Conservation (phyloP, 2,329 filamentous ascomycete species). For the Fusarium sp. region DNA sequence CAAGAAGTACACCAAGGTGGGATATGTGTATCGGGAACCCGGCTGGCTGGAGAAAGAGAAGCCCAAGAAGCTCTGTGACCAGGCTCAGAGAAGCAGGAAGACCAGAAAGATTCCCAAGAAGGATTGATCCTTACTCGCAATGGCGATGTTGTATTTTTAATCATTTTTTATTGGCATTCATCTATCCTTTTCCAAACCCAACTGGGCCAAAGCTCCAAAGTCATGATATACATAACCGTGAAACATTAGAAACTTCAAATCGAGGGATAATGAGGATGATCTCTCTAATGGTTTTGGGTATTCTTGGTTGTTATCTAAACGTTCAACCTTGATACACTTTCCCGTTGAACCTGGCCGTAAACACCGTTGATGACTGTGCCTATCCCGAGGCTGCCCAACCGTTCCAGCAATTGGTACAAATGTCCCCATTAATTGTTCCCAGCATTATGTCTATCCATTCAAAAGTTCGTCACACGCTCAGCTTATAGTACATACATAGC, state of each 20-base stretch:
- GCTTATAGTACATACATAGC: conserved; percentile 54
- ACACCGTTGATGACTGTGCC: conserved; percentile 23
- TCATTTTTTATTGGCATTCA: background rate
- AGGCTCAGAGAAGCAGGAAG: conserved; percentile 69
- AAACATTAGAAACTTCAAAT: background rate
- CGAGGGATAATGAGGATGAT: background rate
- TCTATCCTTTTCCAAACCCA: background rate
- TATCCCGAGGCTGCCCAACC: conserved; percentile 33
- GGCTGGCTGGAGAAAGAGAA: conserved; percentile 71
- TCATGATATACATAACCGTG: background rate
- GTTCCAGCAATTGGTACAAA: conserved; percentile 36
- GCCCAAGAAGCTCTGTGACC: conserved; percentile 73
- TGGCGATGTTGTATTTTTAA: background rate
- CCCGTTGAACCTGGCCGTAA: conserved; percentile 11
- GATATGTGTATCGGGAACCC: conserved; percentile 72
- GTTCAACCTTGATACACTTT: conserved; percentile 18
- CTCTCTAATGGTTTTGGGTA: conserved; percentile 21
- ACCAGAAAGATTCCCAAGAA: conserved; percentile 56
- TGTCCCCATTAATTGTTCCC: conserved; percentile 35
- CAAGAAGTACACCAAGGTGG: conserved; percentile 84
- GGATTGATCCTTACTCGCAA: background rate
- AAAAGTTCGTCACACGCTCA: background rate
- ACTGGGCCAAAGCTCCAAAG: background rate
- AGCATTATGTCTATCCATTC: conserved; percentile 27
- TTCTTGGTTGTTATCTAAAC: conserved; percentile 17